These are phyloP conservation scores for Borealophlyctis nickersoniae DNA, from an alignment of 192 early-diverging fungal genomes.

Conservation along the genomic window DNA sequence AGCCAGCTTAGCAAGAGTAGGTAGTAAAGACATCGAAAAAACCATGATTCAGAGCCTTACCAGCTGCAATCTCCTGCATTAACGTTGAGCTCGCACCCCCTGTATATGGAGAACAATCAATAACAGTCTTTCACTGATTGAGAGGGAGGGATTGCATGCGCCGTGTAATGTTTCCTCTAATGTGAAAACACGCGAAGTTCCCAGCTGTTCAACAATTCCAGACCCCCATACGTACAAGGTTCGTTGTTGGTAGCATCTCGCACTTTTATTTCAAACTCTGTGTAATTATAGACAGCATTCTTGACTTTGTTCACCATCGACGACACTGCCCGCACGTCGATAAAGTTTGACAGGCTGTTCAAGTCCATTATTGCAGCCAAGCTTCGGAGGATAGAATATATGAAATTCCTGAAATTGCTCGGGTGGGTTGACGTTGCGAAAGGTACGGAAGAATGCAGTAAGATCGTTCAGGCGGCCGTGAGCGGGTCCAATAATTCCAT, in stretches of 20 bases:
- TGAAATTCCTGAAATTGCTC: no score
- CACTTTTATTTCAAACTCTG: slow-evolving; percentile 64
- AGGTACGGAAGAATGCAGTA: no score
- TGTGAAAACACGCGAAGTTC: not conserved
- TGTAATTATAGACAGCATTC: slow-evolving; percentile 88
- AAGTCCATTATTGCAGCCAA: slow-evolving; percentile 2
- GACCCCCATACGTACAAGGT: slow-evolving; percentile 52
- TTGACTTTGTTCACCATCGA: slow-evolving; percentile 56
- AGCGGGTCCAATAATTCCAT: no score
- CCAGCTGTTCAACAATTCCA: not conserved
- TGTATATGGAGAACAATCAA: slow-evolving; percentile 3
- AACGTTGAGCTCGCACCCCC: slow-evolving; percentile 89
- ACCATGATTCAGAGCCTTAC: slow-evolving; percentile 3
- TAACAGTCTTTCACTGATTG: not conserved
- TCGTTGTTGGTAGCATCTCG: slow-evolving; percentile 88
- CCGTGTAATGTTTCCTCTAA: not conserved
- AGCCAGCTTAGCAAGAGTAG: no score
- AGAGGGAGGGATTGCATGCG: not conserved
- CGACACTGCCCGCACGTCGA: slow-evolving; percentile 35
- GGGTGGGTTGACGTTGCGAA: no score
- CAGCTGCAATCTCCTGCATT: slow-evolving; percentile 92
- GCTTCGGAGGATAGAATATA: no score
- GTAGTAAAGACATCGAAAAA: not conserved
- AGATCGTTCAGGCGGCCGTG: no score
- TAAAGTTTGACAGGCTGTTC: slow-evolving; percentile 21